Base-by-base conservation (phyloP, 495 filamentous ascomycete genomes). In the Hyphodiscus hymeniophilus region DNA sequence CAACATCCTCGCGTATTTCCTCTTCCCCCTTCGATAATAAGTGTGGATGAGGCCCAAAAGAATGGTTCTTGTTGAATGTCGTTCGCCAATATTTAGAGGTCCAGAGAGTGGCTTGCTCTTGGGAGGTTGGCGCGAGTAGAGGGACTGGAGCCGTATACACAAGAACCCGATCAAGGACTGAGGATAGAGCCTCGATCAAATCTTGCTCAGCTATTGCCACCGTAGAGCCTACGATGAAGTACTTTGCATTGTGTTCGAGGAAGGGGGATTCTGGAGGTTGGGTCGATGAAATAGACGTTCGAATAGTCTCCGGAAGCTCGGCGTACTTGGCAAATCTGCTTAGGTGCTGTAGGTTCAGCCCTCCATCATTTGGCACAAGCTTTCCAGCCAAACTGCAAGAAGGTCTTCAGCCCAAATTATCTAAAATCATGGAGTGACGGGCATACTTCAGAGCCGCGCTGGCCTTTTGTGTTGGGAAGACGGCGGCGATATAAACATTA, bases 81-180 rank as follows among this genome's bases (percentile, higher is more conserved):
- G 85, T 80, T 0, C 92, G 94, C 92, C 92, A 98, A 60, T 88
- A 84, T 22, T 75, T 71, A 21, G 75, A 67, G 24, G 77, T 81
- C 88, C 87, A 95, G 62, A 71, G 63, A 7, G 79, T 72, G 4
- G 92, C 89, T 66, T 95, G 87, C 10, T 77, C 62, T 17, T 74
- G 62, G 16, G 82, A 90, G 18, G 83, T 81, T 0, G 92, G 89
- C 21, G 88, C 75, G 11, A 85, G 67, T 33, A 81, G 69, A 15
- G 92, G 92, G 16, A 97, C 79, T 2, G 71, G 67, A 16, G 84
- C 72, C 8, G 67, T 69, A 38, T 56, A 61, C 17, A 77, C 49
- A 45, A 70, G 69, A 46, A 72, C 45, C 62, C 59, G 62, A 36
- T 69, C 66, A 54, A 72, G 49, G 17, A 51, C 20, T 3, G 36